phyloP scores from a whole-genome alignment of 2,329 filamentous ascomycete species.

The Neofusicoccum cordaticola region DNA sequence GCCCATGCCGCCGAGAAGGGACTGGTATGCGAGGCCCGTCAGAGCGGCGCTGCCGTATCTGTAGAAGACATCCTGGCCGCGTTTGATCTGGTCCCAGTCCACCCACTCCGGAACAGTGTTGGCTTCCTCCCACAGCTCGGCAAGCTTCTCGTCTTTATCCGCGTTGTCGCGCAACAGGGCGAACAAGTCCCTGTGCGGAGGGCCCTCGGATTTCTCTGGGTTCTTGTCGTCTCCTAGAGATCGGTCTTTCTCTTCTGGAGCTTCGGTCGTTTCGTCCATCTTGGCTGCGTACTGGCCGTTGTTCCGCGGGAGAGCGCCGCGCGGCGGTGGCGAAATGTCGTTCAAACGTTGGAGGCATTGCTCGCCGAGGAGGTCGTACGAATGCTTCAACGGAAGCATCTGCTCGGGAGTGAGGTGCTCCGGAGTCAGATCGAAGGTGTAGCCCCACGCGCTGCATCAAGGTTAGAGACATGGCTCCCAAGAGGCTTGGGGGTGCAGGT shows the following conservation, averaged over 20 bases:
- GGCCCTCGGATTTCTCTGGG: constrained; percentile 24
- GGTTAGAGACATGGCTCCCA: not conserved
- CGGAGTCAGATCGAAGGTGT: constrained; percentile 67
- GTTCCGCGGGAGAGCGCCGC: constrained; percentile 38
- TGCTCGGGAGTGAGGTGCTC: constrained; percentile 62
- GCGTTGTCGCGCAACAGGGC: constrained; percentile 59
- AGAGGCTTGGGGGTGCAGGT: not conserved
- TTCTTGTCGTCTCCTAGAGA: constrained; percentile 8
- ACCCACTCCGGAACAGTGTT: constrained; percentile 71
- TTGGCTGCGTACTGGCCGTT: constrained; percentile 31
- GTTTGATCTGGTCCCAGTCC: constrained; percentile 70
- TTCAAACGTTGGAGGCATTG: constrained; percentile 64
- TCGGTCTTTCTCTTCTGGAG: constrained; percentile 19
- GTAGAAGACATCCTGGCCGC: constrained; percentile 76
- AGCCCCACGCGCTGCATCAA: constrained; percentile 55
- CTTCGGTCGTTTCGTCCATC: constrained; percentile 23
- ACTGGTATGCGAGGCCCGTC: constrained; percentile 63
- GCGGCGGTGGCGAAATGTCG: constrained; percentile 53
- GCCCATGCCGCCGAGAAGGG: constrained; percentile 68
- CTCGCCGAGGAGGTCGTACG: constrained; percentile 67
- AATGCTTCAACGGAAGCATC: constrained; percentile 58
- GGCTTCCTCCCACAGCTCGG: constrained; percentile 63
- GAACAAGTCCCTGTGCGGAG: constrained; percentile 59
- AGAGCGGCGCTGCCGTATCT: constrained; percentile 68
- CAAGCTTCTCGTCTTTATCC: constrained; percentile 54